Percentiles rank a stretch among this genome's conserved stretches.
These are phyloP conservation scores for Usnea hakonensis DNA, from an alignment of 495 filamentous ascomycete genomes.

Conservation along the genomic window DNA sequence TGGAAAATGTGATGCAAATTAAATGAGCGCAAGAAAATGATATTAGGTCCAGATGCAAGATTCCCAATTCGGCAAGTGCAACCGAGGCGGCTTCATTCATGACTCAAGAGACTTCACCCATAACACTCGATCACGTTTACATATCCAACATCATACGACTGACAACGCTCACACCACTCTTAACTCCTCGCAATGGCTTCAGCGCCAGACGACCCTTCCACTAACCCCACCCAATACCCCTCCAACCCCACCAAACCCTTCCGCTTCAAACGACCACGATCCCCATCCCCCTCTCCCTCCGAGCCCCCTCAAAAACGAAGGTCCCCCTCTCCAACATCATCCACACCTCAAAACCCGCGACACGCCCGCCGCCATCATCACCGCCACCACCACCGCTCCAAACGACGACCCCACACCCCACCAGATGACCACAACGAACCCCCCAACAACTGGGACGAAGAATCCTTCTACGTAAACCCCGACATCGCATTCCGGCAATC, in stretches of 20 bases:
- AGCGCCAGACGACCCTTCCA: conserved; percentile 14
- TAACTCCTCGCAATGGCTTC: conserved; percentile 6
- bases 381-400: conserved; percentile 30
- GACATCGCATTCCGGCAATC: conserved; percentile 81
- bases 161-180: not conserved
- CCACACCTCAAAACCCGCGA: not conserved
- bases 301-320: not conserved
- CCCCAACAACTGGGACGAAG: conserved; percentile 16
- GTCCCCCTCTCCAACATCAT: not conserved
- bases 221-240: conserved; percentile 3
- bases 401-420: conserved; percentile 21
- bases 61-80: conserved; percentile 4
- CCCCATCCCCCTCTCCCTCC: conserved; percentile 3
- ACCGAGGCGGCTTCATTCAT: not conserved
- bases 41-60: not conserved
- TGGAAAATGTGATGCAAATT: not conserved
- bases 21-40: not conserved
- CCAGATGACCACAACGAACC: conserved; percentile 18
- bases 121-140: no score
- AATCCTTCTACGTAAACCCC: conserved; percentile 46
- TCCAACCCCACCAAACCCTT: conserved; percentile 21
- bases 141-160: no score
- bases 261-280: conserved; percentile 19
- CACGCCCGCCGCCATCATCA: conserved; percentile 21
- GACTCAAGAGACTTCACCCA: not conserved